Base-by-base conservation (phyloP, 495 filamentous ascomycete genomes). In the Aspergillus steynii region DNA sequence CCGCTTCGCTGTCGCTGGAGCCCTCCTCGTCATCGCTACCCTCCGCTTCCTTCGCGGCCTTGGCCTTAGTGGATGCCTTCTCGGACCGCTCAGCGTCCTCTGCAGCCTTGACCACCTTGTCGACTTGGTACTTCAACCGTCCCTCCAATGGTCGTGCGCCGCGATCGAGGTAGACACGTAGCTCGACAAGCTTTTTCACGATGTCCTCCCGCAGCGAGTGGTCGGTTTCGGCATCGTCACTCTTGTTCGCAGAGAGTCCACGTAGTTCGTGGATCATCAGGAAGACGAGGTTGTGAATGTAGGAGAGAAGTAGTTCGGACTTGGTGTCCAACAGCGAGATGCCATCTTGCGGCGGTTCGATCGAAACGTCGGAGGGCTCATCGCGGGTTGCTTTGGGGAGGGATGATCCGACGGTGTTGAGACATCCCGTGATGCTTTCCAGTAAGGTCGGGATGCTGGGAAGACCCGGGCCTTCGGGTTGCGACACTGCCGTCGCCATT, bases 271-370 rank as follows among this genome's bases (percentile, higher is more conserved):
- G 74, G 2, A 97, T 76, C 45, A 96, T 88, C 53, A 98, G 77
- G 65, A 97, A 96, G 32, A 94, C 91, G 4, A 97, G 84, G 66
- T 97, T 93, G 66, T 98, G 96, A 0, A 98, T 80, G 77, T 99
- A 99, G 1, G 96, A 92, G 49, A 99, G 89, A 14, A 99, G 85
- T 20, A 98, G 83, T 62, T 99, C 96, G 79, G 91, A 96, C 73
- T 99, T 99, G 55, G 89, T 84, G 69, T 97, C 92, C 68, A 99
- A 86, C 5, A 99, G 88, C 2, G 95, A 97, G 53, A 99, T 93
- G 62, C 94, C 94, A 62, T 96, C 87, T 65, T 87, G 81, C 8
- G 91, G 88, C 5, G 90, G 83, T 49, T 87, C 68, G 51, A 87
- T 80, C 37, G 78, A 77, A 45, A 74, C 71, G 37, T 74, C 71